phyloP scores from a whole-genome alignment of 805 yeast genomes.

The Debaryomyces tyrocola region DNA sequence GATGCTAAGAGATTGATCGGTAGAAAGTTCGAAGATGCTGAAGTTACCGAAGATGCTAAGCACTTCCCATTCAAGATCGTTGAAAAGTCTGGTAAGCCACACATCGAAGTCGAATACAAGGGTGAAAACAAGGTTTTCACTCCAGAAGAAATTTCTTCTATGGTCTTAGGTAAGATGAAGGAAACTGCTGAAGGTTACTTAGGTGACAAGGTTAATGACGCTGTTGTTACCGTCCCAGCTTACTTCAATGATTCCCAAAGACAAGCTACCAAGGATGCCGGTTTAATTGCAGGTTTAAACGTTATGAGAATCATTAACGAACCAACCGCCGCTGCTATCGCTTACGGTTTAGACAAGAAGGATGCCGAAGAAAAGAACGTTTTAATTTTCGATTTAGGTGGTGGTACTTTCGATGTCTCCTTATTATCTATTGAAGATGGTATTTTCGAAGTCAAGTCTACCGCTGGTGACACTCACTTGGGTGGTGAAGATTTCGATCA shows the following conservation, averaged over 20 bases:
- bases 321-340: constrained; percentile 86
- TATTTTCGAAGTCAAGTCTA: constrained; percentile 49
- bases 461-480: constrained; percentile 50
- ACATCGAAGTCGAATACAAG: constrained; percentile 77
- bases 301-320: constrained; percentile 94
- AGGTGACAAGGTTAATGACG: constrained; percentile 60
- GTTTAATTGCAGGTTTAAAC: constrained; percentile 92
- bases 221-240: constrained; percentile 96
- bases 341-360: constrained; percentile 49
- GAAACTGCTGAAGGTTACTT: constrained; percentile 88
- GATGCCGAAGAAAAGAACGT: constrained; percentile 65
- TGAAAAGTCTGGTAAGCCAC: constrained; percentile 73
- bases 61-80: constrained; percentile 83
- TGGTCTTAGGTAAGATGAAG: constrained; percentile 88
- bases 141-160: constrained; percentile 93
- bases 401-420: constrained; percentile 50
- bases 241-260: constrained; percentile 97
- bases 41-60: constrained; percentile 58
- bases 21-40: constrained; percentile 78
- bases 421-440: constrained; percentile 48
- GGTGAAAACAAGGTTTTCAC: constrained; percentile 85
- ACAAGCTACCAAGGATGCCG: constrained; percentile 98
- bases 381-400: constrained; percentile 50
- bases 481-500: constrained; percentile 99
- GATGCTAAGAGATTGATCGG: constrained; percentile 94